Evolutionary conservation across 2,329 filamentous ascomycete species (phyloP), one percentile per base, ranked within the genome.

Genomic region (Ciborinia camelliae): DNA sequence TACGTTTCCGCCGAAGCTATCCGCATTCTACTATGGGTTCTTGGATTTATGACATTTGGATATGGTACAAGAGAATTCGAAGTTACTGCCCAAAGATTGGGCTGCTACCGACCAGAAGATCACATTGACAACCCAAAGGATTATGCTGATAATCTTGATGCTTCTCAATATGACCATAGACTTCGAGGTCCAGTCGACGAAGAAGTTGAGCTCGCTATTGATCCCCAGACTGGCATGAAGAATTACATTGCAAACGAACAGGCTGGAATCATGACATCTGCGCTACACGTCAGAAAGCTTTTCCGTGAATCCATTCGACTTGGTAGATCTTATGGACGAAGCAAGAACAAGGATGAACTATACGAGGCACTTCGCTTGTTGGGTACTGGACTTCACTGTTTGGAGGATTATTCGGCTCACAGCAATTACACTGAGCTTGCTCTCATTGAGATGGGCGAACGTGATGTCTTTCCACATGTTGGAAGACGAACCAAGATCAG

Each of bases 191-290:
- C 91, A 0, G 81, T 98, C 53, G 85, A 97, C 69, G 92, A 96
- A 79, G 74, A 81, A 32, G 83, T 86, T 59, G 94, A 97, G 79
- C 83, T 97, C 43, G 85, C 84, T 53, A 84, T 98, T 72, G 91
- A 98, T 72, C 83, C 85, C 2, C 79, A 86, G 62, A 89, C 88
- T 7, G 90, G 90, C 71, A 82, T 96, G 79, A 98, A 98, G 80
- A 95, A 93, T 76, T 97, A 97, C 78, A 97, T 97, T 76, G 92
- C 93, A 47, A 92, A 92, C 68, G 93, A 97, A 76, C 80, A 85
- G 59, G 79, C 84, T 65, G 85, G 86, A 53, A 95, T 96, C 75
- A 90, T 90, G 78, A 96, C 90, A 52, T 96, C 91, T 57, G 90
- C 92, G 65, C 81, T 82, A 55, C 86, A 96, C 73, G 85, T 97